Evolutionary conservation across 1,284 basidiomycete genomes (phyloP).

Genomic region (Marasmius fiardii): DNA sequence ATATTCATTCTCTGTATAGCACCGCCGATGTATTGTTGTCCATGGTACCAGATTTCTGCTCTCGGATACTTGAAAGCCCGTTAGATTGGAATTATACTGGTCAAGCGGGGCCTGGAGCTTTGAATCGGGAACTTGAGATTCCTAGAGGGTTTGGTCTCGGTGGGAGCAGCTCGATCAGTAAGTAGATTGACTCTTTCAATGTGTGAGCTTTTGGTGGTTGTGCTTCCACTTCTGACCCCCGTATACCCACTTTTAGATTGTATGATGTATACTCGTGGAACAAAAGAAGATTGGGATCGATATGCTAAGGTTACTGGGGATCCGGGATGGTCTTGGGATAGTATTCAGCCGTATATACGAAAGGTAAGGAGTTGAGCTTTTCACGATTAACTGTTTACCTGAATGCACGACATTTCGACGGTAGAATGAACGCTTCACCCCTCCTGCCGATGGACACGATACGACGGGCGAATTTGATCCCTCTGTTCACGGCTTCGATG

Average conservation of each 20-base stretch:
- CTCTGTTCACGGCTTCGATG: too few species aligned
- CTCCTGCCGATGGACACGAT: conserved; percentile 17
- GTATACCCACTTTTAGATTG: conserved; percentile 27
- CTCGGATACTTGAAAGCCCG: conserved; percentile 15
- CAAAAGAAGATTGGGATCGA: too few species aligned
- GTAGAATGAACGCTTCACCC: conserved; percentile 18
- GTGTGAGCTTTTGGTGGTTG: neutral
- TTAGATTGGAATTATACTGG: conserved; percentile 33
- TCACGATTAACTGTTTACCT: neutral
- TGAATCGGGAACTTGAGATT: conserved; percentile 25
- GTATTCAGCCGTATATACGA: conserved; percentile 29
- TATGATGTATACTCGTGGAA: conserved; percentile 38
- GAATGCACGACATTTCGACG: neutral
- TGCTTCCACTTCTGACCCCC: neutral
- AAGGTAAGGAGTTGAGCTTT: conserved; percentile 27
- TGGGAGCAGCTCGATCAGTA: conserved; percentile 35
- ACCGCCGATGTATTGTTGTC: conserved; percentile 18
- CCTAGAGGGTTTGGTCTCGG: conserved; percentile 34
- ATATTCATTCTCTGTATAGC: conserved; percentile 6
- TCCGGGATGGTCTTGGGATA: conserved; percentile 37
- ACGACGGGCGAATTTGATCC: conserved; percentile 19
- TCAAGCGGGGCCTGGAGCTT: conserved; percentile 25
- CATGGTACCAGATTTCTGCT: conserved; percentile 18
- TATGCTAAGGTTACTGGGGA: conserved; percentile 34
- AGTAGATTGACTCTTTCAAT: conserved; percentile 12